phyloP scores from a whole-genome alignment of 768 basidiomycete genomes.

The Tulasnella calospora region DNA sequence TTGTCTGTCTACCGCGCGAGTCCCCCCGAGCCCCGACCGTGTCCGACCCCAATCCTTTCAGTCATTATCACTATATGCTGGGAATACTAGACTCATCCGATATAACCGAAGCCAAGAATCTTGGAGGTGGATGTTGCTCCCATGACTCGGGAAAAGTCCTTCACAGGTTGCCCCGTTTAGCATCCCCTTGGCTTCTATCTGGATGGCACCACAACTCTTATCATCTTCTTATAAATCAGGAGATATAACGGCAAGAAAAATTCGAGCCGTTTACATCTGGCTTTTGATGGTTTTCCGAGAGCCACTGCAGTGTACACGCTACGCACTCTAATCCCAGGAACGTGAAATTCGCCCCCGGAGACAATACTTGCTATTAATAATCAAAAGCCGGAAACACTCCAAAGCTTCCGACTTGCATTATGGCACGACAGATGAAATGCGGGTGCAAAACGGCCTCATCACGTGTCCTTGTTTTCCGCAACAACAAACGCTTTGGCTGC shows the following conservation, averaged over 20 bases:
- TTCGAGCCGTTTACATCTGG: background rate
- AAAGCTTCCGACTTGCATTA: no score
- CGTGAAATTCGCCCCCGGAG: no score
- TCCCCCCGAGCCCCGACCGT: background rate
- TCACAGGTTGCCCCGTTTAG: background rate
- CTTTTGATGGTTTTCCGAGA: no score
- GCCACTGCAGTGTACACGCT: no score
- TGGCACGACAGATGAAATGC: no score
- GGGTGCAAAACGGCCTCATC: background rate
- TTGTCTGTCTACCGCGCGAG: constrained; percentile 2
- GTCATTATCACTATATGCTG: background rate
- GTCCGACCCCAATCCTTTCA: background rate
- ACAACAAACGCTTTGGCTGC: background rate
- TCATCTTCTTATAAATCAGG: background rate
- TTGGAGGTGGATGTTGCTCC: background rate
- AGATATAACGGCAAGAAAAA: background rate
- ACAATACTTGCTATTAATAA: no score
- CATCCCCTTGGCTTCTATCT: background rate
- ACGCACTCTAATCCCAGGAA: no score
- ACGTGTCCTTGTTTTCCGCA: background rate
- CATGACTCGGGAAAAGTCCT: no score
- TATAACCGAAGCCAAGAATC: background rate
- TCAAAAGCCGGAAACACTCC: no score
- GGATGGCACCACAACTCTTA: background rate
- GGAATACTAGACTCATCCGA: background rate